phyloP scores from a whole-genome alignment of 352 stramenopile species.

The Globisporangium okanoganense region DNA sequence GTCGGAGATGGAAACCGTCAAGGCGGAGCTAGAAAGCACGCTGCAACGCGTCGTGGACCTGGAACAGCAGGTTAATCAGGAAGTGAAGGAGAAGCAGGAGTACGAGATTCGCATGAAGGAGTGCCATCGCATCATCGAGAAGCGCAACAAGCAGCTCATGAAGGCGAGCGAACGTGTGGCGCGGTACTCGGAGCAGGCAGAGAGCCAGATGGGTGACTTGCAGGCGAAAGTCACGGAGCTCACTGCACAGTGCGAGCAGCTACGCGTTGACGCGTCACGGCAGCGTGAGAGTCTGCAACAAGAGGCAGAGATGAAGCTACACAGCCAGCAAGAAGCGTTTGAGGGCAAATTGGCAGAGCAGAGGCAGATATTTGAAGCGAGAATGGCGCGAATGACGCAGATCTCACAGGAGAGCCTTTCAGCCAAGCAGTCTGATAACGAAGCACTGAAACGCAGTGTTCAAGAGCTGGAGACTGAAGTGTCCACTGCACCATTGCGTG shows the following conservation, averaged over 20 bases:
- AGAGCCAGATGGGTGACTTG: conserved; percentile 41
- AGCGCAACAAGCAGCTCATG: conserved; percentile 83
- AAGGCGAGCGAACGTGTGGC: conserved; percentile 76
- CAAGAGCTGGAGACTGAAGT: conserved; percentile 39
- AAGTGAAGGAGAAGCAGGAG: conserved; percentile 56
- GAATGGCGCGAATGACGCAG: conserved; percentile 21
- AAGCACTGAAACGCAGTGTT: conserved; percentile 19
- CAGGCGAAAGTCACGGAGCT: conserved; percentile 35
- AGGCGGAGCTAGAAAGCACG: conserved; percentile 36
- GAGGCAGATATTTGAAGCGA: conserved; percentile 28
- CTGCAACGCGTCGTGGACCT: conserved; percentile 27
- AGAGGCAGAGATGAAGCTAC: conserved; percentile 30
- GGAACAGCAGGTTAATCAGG: conserved; percentile 26
- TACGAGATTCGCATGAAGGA: conserved; percentile 69
- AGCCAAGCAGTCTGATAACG: conserved; percentile 29
- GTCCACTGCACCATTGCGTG: conserved; percentile 14
- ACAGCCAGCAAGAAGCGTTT: conserved; percentile 16
- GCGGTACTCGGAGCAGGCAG: conserved; percentile 58
- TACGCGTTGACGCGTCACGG: conserved; percentile 22
- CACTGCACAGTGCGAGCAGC: conserved; percentile 28
- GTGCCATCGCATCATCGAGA: conserved; percentile 80
- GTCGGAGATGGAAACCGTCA: conserved; percentile 51
- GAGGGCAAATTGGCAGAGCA: conserved; percentile 25
- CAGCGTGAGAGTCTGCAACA: conserved; percentile 21
- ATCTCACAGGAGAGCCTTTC: conserved; percentile 19